Base-by-base conservation (phyloP, 768 basidiomycete species). In the Postia placenta region DNA sequence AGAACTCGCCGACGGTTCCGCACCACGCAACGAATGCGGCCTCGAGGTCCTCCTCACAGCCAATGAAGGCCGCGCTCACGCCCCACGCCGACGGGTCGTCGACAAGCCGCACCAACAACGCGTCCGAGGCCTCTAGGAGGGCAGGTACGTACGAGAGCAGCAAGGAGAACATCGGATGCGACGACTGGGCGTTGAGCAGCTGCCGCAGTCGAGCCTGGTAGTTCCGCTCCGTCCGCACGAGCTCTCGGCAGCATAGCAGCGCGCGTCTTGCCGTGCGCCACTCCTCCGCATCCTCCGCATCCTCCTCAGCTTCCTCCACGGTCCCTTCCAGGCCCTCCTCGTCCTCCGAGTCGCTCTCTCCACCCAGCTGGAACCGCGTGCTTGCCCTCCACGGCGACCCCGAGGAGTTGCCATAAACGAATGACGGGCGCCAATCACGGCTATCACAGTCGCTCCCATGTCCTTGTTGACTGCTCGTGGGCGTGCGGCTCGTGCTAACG, bases 11-110 rank as follows among this genome's bases (percentile, higher is more conserved):
- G 2, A 79, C 78, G 28, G 77, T 68, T 28, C 71, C 67, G 48
- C 76, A 58, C 79, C 82, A 87, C 1, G 71, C 68, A 41, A 82
- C 72, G 52, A 84, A 76, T 1, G 81, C 75, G 11, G 61, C 60
- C 54, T 82, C 78, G 19, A 85, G 60, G n/a, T 69, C 67, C 23
- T 75, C 71, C 56, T 81, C 74, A 42, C 67, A 69, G 0, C 71
- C 64, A 22, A 85, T 65, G 53, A 86, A 81, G 5, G 84, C 78
- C 4, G 72, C 69, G 11, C 80, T 76, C 25, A 85, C 76, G 7
- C 84, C 84, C 69, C 74, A 76, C 2, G 79, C 80, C 38, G 80
- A 83, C 12, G 83, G 84, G 47, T 85, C 82, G 38, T 72, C 70
- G 27, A 78, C 71, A 59, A 83, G 73, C n/a, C 65, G 64, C 17